These are phyloP conservation scores for Claviceps cyperi DNA, from an alignment of 2,329 filamentous ascomycete genomes.

Conservation along the genomic window DNA sequence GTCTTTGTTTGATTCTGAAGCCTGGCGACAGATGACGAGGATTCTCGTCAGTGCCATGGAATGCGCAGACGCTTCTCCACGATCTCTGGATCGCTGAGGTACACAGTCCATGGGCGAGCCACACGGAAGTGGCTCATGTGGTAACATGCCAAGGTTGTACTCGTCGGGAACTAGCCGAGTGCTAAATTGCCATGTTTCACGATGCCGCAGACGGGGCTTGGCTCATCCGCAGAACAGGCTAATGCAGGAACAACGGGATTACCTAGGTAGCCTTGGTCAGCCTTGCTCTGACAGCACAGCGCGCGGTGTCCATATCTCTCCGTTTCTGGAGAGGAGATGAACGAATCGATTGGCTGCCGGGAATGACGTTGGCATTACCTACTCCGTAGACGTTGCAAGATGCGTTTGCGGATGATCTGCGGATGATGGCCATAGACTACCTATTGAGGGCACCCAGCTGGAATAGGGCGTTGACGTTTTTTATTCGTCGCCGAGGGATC, in stretches of 20 bases:
- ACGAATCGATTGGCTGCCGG: background rate
- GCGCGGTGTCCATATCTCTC: slow-evolving; percentile 6
- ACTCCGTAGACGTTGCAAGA: no score
- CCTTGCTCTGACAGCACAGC: background rate
- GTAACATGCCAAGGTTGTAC: background rate
- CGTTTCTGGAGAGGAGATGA: background rate
- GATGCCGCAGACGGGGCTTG: slow-evolving; percentile 7
- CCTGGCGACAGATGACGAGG: background rate
- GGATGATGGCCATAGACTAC: no score
- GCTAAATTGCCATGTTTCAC: slow-evolving; percentile 16
- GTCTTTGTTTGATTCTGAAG: background rate
- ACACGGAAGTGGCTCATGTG: background rate
- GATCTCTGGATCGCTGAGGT: background rate
- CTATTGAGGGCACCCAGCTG: no score
- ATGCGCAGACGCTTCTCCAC: background rate
- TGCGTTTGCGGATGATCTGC: no score
- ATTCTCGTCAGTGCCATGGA: background rate
- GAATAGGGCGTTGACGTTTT: no score
- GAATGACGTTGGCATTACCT: background rate
- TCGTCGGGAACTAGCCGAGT: slow-evolving; percentile 9
- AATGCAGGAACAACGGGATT: slow-evolving; percentile 17
- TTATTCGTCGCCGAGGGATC: background rate
- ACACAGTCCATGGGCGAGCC: background rate
- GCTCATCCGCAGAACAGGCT: slow-evolving; percentile 9
- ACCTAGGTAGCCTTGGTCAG: slow-evolving; percentile 10